Evolutionary conservation across 2,329 filamentous ascomycete genomes (phyloP), one percentile per base, ranked within the genome.

Genomic region (Calonectria fujianensis): DNA sequence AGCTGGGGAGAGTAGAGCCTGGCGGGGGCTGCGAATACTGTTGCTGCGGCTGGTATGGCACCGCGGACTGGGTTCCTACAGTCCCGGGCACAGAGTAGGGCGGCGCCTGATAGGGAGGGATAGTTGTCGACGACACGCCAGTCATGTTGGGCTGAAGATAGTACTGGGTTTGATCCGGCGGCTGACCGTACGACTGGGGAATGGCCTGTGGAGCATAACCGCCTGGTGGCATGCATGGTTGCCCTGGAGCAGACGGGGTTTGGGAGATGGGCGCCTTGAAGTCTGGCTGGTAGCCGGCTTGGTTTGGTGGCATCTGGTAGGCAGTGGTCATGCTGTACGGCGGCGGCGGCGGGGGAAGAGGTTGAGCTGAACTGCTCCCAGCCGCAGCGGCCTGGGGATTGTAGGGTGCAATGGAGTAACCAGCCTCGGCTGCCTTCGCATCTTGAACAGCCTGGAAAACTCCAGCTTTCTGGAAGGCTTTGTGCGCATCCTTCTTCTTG

Each of bases 401-500:
- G 10, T 82, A 79, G 0, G 61, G 77, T 6, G 80, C 75, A 5
- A 73, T 35, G 0, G 79, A 29, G 61, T 80, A 80, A 4, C 75
- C 76, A 18, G 78, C 80, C 64, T 79, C 84, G n/a, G 76, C 79
- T 6, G 78, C 79, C 41, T 79, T 84, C 0, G 82, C 81, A 52
- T 83, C 77, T 1, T 80, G 70, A 0, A 84, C 82, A 13, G 80
- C 80, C 11, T 84, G 68, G 32, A 83, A 84, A 2, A 83, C 81
- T 2, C 83, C 80, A 1, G 84, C 83, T 2, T 82, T 80, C n/a
- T 79, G 51, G n/a, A 84, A 81, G 0, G 85, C 79, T 59, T 84
- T 85, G 24, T 74, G 29, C 0, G 83, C 80, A 50, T 83, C 83
- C 72, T 84, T 85, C 74, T 84, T 84, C 76, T 83, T 83, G 10